Conservation (phyloP, 1,139 yeast genomes). For the Candida glucosophila region DNA sequence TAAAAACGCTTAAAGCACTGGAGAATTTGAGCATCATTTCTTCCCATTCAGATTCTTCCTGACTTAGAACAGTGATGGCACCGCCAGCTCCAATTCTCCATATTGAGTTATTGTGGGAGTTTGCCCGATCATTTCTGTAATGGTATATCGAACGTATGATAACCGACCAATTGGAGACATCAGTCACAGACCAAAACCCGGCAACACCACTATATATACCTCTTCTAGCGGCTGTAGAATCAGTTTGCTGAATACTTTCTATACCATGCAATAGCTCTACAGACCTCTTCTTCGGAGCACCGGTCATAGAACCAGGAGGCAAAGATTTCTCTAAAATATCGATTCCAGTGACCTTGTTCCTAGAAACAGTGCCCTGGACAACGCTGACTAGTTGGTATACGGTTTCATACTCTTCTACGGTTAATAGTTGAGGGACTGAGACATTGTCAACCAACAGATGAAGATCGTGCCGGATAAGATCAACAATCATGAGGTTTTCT, state of each 20-base stretch:
- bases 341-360: constrained; percentile 49
- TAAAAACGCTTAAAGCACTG: constrained; percentile 67
- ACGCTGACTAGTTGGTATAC: constrained; percentile 91
- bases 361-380: constrained; percentile 53
- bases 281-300: constrained; percentile 93
- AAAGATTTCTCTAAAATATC: constrained; percentile 72
- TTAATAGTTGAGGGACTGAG: constrained; percentile 71
- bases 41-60: constrained; percentile 78
- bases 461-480: constrained; percentile 86
- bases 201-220: constrained; percentile 92
- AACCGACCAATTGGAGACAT: constrained; percentile 94
- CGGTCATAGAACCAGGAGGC: constrained; percentile 99
- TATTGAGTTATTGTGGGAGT: constrained; percentile 15
- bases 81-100: constrained; percentile 99
- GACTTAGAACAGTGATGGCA: constrained; percentile 87
- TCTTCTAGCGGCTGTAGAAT: constrained; percentile 47
- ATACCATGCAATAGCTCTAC: constrained; percentile 66
- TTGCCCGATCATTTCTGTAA: constrained; percentile 43
- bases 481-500: constrained; percentile 95
- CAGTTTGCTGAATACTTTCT: constrained; percentile 29
- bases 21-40: constrained; percentile 80
- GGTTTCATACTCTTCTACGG: constrained; percentile 85
- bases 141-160: constrained; percentile 77
- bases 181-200: constrained; percentile 90
- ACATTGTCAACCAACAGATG: constrained; percentile 63